Evolutionary conservation across 345 rosid species (phyloP).

Genomic region (Populus deltoides): DNA sequence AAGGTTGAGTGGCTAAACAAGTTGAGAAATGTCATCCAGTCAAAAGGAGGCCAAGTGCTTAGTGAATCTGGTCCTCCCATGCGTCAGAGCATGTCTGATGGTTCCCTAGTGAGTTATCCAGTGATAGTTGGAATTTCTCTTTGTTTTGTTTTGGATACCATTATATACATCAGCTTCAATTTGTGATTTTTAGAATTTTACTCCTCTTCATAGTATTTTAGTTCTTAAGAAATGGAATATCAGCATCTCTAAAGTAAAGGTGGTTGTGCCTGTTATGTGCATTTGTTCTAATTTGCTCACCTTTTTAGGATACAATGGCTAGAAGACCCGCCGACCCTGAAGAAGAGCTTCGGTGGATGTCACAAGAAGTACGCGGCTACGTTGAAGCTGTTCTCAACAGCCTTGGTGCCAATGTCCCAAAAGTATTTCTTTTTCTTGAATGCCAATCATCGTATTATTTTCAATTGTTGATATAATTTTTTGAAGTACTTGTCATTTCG

Average conservation of each 20-base stretch:
- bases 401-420: slow-evolving; percentile 97
- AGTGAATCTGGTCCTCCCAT: slow-evolving; percentile 53
- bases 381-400: slow-evolving; percentile 99
- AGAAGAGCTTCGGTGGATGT: slow-evolving; percentile 99
- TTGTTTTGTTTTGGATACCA: slow-evolving; percentile 18
- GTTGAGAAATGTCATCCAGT: slow-evolving; percentile 61
- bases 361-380: slow-evolving; percentile 99
- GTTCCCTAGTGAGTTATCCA: slow-evolving; percentile 84
- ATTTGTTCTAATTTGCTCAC: background rate
- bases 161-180: background rate
- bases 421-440: slow-evolving; percentile 43
- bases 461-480: background rate
- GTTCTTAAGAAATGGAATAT: background rate
- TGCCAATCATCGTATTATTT: background rate
- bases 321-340: slow-evolving; percentile 95
- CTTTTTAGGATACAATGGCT: slow-evolving; percentile 77
- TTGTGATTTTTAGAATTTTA: background rate
- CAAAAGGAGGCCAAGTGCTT: slow-evolving; percentile 62
- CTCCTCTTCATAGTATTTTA: background rate
- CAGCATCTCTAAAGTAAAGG: background rate
- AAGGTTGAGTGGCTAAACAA: slow-evolving; percentile 86
- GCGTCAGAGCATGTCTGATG: slow-evolving; percentile 94
- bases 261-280: background rate
- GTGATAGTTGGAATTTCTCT: background rate
- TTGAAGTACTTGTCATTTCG: slow-evolving; percentile 12